Conservation (phyloP, 2,329 filamentous ascomycete genomes). For the Fusarium algeriense region DNA sequence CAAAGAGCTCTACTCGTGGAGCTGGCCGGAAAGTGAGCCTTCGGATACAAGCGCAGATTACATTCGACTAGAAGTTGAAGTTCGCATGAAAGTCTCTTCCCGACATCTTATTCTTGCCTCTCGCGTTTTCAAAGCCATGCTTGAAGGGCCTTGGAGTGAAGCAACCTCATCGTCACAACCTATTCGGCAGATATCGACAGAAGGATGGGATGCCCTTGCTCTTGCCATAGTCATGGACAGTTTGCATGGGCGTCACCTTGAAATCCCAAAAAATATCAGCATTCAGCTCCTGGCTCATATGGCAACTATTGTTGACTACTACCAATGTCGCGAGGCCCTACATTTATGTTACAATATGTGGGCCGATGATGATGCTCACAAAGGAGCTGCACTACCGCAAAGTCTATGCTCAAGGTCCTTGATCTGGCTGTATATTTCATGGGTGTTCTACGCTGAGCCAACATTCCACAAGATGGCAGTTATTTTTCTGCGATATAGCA, state of each 20-base stretch:
- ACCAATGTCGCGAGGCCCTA: background rate
- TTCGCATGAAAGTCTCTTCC: background rate
- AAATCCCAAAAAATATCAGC: too few species aligned
- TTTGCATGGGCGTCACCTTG: slow-evolving; percentile 7
- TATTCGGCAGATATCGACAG: background rate
- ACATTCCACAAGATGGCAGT: accelerated
- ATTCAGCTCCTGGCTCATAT: background rate
- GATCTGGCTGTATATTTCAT: too few species aligned
- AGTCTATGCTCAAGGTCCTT: too few species aligned
- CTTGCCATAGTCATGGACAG: background rate
- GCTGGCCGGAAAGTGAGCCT: too few species aligned
- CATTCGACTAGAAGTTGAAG: too few species aligned
- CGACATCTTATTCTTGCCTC: background rate
- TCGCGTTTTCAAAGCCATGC: background rate
- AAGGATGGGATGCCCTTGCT: background rate
- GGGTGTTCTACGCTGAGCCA: too few species aligned
- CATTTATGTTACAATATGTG: too few species aligned
- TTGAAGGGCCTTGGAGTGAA: background rate
- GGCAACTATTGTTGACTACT: background rate
- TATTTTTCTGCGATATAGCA: background rate
- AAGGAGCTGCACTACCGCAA: too few species aligned
- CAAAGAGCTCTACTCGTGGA: too few species aligned
- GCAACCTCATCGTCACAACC: accelerated
- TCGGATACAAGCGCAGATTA: too few species aligned
- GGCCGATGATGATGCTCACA: too few species aligned